Base-by-base conservation (phyloP, 257 asterid genomes). In the Scutellaria baicalensis region DNA sequence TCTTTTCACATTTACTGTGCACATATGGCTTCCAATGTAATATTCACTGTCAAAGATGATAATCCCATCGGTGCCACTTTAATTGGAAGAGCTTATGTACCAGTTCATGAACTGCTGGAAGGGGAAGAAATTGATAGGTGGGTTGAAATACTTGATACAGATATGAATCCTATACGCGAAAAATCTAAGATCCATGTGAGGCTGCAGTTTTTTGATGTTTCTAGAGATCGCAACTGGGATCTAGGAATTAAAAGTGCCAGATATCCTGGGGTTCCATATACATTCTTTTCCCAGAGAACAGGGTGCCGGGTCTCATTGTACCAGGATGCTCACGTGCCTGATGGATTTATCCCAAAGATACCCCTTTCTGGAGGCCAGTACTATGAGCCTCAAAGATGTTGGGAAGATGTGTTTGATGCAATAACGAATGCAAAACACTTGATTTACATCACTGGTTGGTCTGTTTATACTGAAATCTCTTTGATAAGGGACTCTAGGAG, bases 391-490 rank as follows among this genome's bases (percentile, higher is more conserved):
- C 86, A 81, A 50, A 78, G 98, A 68, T 93, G 98, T 71, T 90
- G 97, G 97, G 97, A 93, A 74, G 97, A 93, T 75, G 33, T 90
- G 10, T 93, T 90, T 51, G 97, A 93, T 66, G 98, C 98, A 6
- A 90, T 93, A 61, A 73, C 84, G 31, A 88, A 90, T 39, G 98
- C 98, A 5, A 86, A 93, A 73, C 98, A 88, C 86, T 66, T 90
- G 14, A 88, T 93, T 82, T 93, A 93, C 89, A 90, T 93, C 79
- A 93, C 98, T 16, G 98, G 98, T 12, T 93, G 97, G 98, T 93
- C 98, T 10, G 97, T 93, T 10, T 90, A 90, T 81, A 79, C 97
- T 9, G 97, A 86, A 71, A 83, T 90, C 67, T 17, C 89, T 54
- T 75, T 93, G 83, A 66, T 93, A 56, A 78, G 98, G 83, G 98